Evolutionary conservation across 805 yeast genomes (phyloP), one percentile per base, ranked within the genome.

Genomic region (Wickerhamiella azyma): DNA sequence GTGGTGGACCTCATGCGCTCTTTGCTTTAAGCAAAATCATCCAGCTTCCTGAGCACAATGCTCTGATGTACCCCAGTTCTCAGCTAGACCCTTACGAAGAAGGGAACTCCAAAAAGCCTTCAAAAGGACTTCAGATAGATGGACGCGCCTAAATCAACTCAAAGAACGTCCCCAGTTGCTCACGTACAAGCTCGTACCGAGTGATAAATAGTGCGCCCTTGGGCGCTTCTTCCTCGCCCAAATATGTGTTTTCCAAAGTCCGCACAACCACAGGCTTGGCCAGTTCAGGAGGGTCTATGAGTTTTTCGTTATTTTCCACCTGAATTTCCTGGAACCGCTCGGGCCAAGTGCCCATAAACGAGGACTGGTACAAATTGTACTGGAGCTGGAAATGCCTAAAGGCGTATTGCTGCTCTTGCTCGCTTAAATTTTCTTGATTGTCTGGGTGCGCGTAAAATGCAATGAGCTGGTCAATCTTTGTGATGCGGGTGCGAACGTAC

Each of bases 281-380:
- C 58, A 82, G 53, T 41, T 83, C 83, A 0, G 97, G 97, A 50
- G 70, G 71, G 13, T 77, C 81, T 2, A 89, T 68, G 97, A 92
- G 88, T 5, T 60, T 51, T 9, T 54, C 56, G 2, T 80, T 84
- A 10, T 76, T 70, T 1, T 73, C 73, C 52, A 85, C 96, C 55
- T 86, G 94, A 48, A 92, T 66, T 4, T 78, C 75, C 41, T 81
- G 85, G 42, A 85, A 63, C 35, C 71, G 69, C 16, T 68, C 72
- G 0, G 96, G 96, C 53, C 88, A 64, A 46, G 74, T 70, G 48
- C 69, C 67, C 47, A 89, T 65, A 53, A 85, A 83, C 46, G 81
- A 74, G 24, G 69, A 66, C 56, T 78, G 76, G 65, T 85, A 83
- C 13, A 85, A 71, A 45, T 75, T 74, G 13, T 77, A 66, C 46